phyloP scores from a whole-genome alignment of 805 yeast species.

The Dipodascus geniculatus region DNA sequence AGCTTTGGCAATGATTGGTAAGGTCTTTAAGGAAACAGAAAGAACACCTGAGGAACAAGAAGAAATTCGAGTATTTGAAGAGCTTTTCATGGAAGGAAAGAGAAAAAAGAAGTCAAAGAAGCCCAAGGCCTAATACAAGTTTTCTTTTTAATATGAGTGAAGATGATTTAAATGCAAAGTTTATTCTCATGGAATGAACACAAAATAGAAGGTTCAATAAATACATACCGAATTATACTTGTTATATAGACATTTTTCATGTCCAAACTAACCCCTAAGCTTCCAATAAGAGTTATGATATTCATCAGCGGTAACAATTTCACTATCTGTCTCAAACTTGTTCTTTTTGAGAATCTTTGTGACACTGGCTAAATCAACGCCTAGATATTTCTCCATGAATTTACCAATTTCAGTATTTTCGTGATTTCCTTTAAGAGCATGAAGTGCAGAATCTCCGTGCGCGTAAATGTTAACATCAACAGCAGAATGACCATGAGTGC shows the following conservation, averaged over 20 bases:
- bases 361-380: slow-evolving; percentile 19
- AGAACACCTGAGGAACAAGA: slow-evolving; percentile 85
- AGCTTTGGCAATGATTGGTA: slow-evolving; percentile 64
- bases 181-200: too few species aligned
- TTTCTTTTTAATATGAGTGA: too few species aligned
- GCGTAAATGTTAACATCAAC: slow-evolving; percentile 92
- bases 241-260: too few species aligned
- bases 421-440: slow-evolving; percentile 61
- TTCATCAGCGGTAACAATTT: neutral
- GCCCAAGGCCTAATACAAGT: too few species aligned
- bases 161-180: too few species aligned
- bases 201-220: neutral
- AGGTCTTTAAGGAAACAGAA: slow-evolving; percentile 49
- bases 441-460: slow-evolving; percentile 32
- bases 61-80: slow-evolving; percentile 83
- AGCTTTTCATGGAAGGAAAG: slow-evolving; percentile 77
- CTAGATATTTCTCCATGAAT: slow-evolving; percentile 48
- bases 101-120: slow-evolving; percentile 40
- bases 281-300: neutral
- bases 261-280: too few species aligned
- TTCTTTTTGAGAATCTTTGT: slow-evolving; percentile 17
- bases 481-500: slow-evolving; percentile 93
- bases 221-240: neutral
- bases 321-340: neutral
- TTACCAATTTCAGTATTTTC: slow-evolving; percentile 81